Conservation (phyloP, 345 rosid genomes). For the Citrus inodora region DNA sequence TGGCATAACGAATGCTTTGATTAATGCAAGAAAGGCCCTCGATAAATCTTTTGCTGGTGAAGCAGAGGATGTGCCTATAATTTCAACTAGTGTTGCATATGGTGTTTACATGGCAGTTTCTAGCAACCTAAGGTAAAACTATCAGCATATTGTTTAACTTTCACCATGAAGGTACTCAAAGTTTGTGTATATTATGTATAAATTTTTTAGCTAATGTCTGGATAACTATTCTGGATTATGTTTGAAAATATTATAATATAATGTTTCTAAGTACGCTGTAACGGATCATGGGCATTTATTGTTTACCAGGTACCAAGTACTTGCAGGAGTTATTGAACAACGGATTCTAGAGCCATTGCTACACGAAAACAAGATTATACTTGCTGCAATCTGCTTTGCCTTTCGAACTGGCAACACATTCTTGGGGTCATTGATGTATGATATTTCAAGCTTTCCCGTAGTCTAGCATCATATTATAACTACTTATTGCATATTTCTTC, state of each 20-base stretch:
- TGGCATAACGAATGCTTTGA: slow-evolving; percentile 52
- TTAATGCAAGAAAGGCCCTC: slow-evolving; percentile 52
- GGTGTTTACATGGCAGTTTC: slow-evolving; percentile 63
- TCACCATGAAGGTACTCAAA: too few relatives aligned
- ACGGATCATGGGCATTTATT: neutral
- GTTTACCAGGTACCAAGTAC: slow-evolving; percentile 59
- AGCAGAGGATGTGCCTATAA: slow-evolving; percentile 61
- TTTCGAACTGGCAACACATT: slow-evolving; percentile 80
- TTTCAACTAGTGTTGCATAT: slow-evolving; percentile 61
- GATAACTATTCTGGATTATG: neutral
- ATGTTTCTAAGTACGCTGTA: neutral
- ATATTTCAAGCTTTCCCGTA: neutral
- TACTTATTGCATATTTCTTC: neutral
- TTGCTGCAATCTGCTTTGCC: slow-evolving; percentile 61
- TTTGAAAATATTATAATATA: neutral
- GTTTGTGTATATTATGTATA: neutral
- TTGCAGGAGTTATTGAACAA: slow-evolving; percentile 74
- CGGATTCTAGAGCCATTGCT: slow-evolving; percentile 64
- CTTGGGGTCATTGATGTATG: slow-evolving; percentile 76
- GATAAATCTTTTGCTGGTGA: slow-evolving; percentile 55
- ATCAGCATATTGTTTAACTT: neutral
- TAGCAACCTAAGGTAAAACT: too few relatives aligned
- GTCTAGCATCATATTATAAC: neutral
- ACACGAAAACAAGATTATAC: slow-evolving; percentile 52
- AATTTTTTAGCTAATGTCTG: neutral